These are phyloP conservation scores for Penicillium nucicola DNA, from an alignment of 495 filamentous ascomycete genomes.

Conservation along the genomic window DNA sequence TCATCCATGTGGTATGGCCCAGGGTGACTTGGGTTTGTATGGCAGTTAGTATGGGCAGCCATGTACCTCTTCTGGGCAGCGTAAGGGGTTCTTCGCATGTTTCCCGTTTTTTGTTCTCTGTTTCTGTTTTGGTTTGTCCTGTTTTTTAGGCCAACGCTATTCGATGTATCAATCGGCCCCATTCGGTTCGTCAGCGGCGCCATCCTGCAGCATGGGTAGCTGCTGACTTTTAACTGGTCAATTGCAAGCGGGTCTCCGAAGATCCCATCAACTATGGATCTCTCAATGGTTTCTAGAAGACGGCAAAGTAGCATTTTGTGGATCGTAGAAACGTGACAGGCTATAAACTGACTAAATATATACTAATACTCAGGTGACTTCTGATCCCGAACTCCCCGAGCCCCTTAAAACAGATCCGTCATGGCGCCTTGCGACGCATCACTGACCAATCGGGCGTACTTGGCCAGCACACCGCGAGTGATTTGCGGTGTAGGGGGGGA, in stretches of 20 bases:
- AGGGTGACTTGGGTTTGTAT: constrained; percentile 8
- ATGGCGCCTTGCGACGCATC: constrained; percentile 71
- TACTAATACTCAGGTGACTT: background rate
- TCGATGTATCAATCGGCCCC: too few relatives aligned
- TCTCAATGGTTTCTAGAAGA: background rate
- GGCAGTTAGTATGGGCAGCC: background rate
- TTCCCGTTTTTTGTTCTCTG: too few relatives aligned
- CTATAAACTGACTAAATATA: too few relatives aligned
- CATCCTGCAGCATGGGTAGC: background rate
- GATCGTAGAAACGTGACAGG: constrained; percentile 1
- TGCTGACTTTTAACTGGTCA: background rate
- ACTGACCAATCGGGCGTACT: constrained; percentile 76
- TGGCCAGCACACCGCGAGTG: constrained; percentile 84
- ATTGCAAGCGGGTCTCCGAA: background rate
- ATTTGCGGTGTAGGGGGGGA: constrained; percentile 67
- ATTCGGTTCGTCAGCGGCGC: too few relatives aligned
- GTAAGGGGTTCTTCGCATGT: too few relatives aligned
- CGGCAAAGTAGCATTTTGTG: background rate
- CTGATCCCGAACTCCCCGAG: constrained; percentile 2
- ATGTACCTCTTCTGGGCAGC: too few relatives aligned
- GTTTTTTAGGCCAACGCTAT: too few relatives aligned
- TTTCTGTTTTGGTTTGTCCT: too few relatives aligned
- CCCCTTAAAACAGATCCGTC: constrained; percentile 46
- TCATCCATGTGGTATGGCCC: constrained; percentile 13
- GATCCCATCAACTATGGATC: constrained; percentile 3